phyloP scores from a whole-genome alignment of 169 alveolate genomes.

The Plasmodium cynomolgi region DNA sequence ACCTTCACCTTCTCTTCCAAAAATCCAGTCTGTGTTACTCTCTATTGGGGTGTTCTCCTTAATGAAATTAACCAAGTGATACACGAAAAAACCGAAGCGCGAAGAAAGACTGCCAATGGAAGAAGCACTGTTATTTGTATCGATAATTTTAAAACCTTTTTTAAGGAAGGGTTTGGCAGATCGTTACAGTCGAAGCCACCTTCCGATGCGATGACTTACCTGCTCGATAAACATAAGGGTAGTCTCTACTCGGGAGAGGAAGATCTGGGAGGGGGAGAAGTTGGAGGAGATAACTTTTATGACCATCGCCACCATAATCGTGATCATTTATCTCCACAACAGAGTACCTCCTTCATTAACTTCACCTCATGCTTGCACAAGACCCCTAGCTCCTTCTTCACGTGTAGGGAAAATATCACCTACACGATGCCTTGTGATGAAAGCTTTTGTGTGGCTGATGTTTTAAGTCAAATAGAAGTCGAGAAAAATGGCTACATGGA shows the following conservation, averaged over 20 bases:
- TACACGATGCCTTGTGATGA: conserved; percentile 61
- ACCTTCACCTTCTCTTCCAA: conserved; percentile 36
- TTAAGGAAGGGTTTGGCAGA: conserved; percentile 38
- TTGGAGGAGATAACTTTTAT: not conserved
- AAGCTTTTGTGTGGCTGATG: conserved; percentile 29
- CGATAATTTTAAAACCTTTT: conserved; percentile 38
- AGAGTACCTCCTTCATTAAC: not conserved
- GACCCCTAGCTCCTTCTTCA: conserved; percentile 24
- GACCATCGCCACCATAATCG: not conserved
- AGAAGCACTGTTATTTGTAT: conserved; percentile 50
- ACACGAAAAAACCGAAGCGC: not conserved
- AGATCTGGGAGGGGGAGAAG: not conserved
- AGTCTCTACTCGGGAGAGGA: conserved; percentile 1
- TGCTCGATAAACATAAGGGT: conserved; percentile 17
- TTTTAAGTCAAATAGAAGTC: conserved; percentile 1
- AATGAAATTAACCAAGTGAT: conserved; percentile 41
- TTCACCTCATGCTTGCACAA: conserved; percentile 26
- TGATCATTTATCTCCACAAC: not conserved
- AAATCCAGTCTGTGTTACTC: not conserved
- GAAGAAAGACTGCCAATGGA: not conserved
- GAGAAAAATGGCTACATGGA: conserved; percentile 9
- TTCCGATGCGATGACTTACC: conserved; percentile 35
- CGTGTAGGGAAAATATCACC: conserved; percentile 11
- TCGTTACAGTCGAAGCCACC: conserved; percentile 10
- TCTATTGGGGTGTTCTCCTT: conserved; percentile 38